Conservation (phyloP, 345 rosid genomes). For the Ailanthus altissimus region DNA sequence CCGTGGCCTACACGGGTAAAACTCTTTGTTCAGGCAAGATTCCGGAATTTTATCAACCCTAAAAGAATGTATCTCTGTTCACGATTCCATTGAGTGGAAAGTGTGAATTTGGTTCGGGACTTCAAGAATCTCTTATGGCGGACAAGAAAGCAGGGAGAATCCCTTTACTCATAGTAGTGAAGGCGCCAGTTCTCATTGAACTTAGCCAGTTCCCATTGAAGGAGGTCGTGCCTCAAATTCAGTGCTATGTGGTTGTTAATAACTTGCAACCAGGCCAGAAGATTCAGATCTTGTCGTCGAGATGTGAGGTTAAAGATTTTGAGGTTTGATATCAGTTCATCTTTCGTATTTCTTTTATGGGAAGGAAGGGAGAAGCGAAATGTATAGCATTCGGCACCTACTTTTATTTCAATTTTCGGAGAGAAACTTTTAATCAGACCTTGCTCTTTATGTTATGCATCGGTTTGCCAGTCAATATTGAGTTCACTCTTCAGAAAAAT, state of each 20-base stretch:
- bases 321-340: conserved; percentile 18
- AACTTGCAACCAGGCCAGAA: conserved; percentile 36
- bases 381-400: not conserved
- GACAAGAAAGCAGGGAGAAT: conserved; percentile 37
- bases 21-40: conserved; percentile 45
- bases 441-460: not conserved
- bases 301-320: conserved; percentile 23
- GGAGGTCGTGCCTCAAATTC: conserved; percentile 33
- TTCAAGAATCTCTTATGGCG: conserved; percentile 39
- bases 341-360: not conserved
- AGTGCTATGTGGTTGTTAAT: conserved; percentile 49
- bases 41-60: conserved; percentile 48
- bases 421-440: not conserved
- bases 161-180: conserved; percentile 43
- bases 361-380: conserved; percentile 1
- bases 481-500: not conserved
- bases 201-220: conserved; percentile 30
- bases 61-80: conserved; percentile 31
- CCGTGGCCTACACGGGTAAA: conserved; percentile 29
- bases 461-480: not conserved
- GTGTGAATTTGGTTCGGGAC: conserved; percentile 35
- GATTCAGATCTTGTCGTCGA: conserved; percentile 34
- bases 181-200: conserved; percentile 40
- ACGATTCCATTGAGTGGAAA: conserved; percentile 40
- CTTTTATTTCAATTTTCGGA: conserved; percentile 2